A percentile compares a stretch with the other conserved stretches of the same genome.
phyloP scores from a whole-genome alignment of 2,329 filamentous ascomycete species.

The Verticillium albo-atrum region DNA sequence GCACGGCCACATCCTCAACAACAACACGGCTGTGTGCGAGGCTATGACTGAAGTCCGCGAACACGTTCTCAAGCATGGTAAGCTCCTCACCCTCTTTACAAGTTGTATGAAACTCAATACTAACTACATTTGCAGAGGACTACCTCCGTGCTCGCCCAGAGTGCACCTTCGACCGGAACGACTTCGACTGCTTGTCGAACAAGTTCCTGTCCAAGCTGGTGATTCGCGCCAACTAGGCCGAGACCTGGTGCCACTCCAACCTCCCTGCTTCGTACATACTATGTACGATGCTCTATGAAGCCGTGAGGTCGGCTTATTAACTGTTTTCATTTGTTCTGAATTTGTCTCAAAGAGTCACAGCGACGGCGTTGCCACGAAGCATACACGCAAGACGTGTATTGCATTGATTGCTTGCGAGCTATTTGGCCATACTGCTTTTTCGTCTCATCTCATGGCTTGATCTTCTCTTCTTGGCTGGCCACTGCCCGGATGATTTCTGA shows the following conservation, averaged over 20 bases:
- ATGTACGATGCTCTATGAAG: background rate
- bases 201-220: slow-evolving; percentile 97
- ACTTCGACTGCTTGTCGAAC: slow-evolving; percentile 94
- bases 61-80: slow-evolving; percentile 92
- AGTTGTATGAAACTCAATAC: too few relatives aligned
- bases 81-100: too few relatives aligned
- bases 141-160: slow-evolving; percentile 79
- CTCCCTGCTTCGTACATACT: background rate
- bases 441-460: background rate
- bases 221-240: slow-evolving; percentile 77
- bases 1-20: slow-evolving; percentile 86
- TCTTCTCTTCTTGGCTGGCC: slow-evolving; percentile 9
- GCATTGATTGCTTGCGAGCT: background rate
- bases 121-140: slow-evolving; percentile 52
- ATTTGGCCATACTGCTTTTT: background rate
- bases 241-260: background rate
- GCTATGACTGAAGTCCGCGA: slow-evolving; percentile 93
- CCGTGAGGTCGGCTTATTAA: background rate
- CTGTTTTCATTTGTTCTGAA: slow-evolving; percentile 8
- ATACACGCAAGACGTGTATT: slow-evolving; percentile 7
- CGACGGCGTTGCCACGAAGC: slow-evolving; percentile 14
- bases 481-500: slow-evolving; percentile 10
- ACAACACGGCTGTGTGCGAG: slow-evolving; percentile 87
- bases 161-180: slow-evolving; percentile 80
- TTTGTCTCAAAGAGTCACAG: slow-evolving; percentile 10